Percentiles rank a stretch among this genome's conserved stretches.
These are phyloP conservation scores for Nothophaeocryptopus gaeumannii DNA, from an alignment of 2,329 filamentous ascomycete species.

Conservation along the genomic window DNA sequence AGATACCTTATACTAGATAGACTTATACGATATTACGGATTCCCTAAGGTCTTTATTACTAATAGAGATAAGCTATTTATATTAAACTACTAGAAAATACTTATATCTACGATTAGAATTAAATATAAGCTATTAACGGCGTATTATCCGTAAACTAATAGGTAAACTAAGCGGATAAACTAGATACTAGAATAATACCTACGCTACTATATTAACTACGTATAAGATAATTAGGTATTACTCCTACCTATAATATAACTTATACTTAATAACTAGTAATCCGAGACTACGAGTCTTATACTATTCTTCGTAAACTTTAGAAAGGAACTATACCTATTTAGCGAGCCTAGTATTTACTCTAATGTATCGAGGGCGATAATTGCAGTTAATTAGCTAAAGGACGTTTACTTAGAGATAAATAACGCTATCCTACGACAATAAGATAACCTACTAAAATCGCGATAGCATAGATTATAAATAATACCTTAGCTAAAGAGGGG, in stretches of 20 bases:
- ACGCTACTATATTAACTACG: slow-evolving; percentile 21
- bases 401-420: not conserved
- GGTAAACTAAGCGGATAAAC: no score
- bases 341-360: not conserved
- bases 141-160: slow-evolving; percentile 4
- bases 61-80: slow-evolving; percentile 27
- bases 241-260: slow-evolving; percentile 26
- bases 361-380: slow-evolving; percentile 1
- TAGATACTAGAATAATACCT: slow-evolving; percentile 29
- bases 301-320: no score
- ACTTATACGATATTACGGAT: no score
- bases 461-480: no score
- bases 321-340: slow-evolving; percentile 6
- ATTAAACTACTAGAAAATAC: no score
- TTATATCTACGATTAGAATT: not conserved
- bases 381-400: not conserved
- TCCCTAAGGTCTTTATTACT: slow-evolving; percentile 22
- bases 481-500: slow-evolving; percentile 11
- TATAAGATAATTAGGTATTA: no score
- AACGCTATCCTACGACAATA: not conserved
- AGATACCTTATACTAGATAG: slow-evolving; percentile 20
- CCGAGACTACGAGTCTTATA: slow-evolving; percentile 16
- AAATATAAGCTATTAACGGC: not conserved
- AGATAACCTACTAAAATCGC: no score
- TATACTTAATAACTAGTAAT: slow-evolving; percentile 23